Percentiles rank a stretch among this genome's conserved stretches.
Evolutionary conservation across 2,329 filamentous ascomycete species (phyloP).

Genomic region (Penicillium sp.): DNA sequence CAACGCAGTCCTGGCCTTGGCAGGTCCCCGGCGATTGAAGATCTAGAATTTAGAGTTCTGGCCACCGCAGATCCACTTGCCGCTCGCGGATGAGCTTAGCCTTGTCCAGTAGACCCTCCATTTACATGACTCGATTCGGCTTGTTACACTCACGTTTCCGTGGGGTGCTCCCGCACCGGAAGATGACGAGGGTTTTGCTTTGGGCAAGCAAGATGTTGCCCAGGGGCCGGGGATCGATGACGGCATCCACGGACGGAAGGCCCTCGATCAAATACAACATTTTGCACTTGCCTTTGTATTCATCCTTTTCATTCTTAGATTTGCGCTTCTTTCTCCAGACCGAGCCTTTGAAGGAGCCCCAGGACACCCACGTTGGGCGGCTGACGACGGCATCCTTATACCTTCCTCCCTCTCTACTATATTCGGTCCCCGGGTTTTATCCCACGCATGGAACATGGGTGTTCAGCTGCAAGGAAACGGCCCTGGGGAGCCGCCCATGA

Average conservation of each 20-base stretch:
- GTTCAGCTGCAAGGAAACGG: slow-evolving; percentile 30
- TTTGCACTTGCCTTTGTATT: slow-evolving; percentile 2
- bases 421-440: neutral
- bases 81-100: slow-evolving; percentile 9
- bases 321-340: neutral
- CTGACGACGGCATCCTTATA: slow-evolving; percentile 8
- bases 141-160: slow-evolving; percentile 21
- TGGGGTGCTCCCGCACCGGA: neutral
- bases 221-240: slow-evolving; percentile 22
- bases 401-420: neutral
- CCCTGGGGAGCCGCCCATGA: slow-evolving; percentile 31
- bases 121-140: slow-evolving; percentile 11
- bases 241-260: slow-evolving; percentile 18
- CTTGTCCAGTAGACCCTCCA: neutral
- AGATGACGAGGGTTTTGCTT: slow-evolving; percentile 17
- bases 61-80: slow-evolving; percentile 5
- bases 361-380: slow-evolving; percentile 13
- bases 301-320: slow-evolving; percentile 1
- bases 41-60: slow-evolving; percentile 10
- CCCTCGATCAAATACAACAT: slow-evolving; percentile 16
- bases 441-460: slow-evolving; percentile 27
- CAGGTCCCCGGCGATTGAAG: slow-evolving; percentile 2
- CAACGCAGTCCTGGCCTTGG: slow-evolving; percentile 1
- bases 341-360: slow-evolving; percentile 11
- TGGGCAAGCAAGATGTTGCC: neutral